Evolutionary conservation across 495 filamentous ascomycete species (phyloP).

Genomic region (Aspergillus conjunctus): DNA sequence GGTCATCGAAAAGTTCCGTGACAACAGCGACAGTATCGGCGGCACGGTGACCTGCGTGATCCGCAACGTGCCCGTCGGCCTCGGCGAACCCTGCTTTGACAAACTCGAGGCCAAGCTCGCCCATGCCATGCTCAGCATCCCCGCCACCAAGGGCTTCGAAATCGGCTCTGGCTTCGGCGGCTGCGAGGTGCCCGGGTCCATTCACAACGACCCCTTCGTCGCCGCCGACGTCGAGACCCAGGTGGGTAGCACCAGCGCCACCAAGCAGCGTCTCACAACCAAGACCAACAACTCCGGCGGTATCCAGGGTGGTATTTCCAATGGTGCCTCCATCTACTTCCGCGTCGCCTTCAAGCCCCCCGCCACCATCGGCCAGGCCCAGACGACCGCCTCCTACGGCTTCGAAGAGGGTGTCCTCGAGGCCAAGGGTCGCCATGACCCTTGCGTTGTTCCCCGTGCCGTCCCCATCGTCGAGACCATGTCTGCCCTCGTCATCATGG

Average conservation of each 20-base stretch:
- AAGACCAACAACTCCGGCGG: slow-evolving; percentile 96
- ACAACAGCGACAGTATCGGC: slow-evolving; percentile 85
- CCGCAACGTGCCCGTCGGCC: slow-evolving; percentile 80
- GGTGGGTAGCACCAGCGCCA: slow-evolving; percentile 32
- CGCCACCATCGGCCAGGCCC: slow-evolving; percentile 92
- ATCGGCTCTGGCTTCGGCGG: slow-evolving; percentile 93
- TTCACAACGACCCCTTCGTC: slow-evolving; percentile 92
- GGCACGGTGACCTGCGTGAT: slow-evolving; percentile 97
- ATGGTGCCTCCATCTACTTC: slow-evolving; percentile 95
- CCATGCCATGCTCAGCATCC: slow-evolving; percentile 96
- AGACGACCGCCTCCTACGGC: slow-evolving; percentile 80
- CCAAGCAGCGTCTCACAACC: slow-evolving; percentile 68
- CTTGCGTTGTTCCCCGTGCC: slow-evolving; percentile 90
- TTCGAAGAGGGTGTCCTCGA: slow-evolving; percentile 75
- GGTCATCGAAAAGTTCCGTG: slow-evolving; percentile 76
- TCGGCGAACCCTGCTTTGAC: slow-evolving; percentile 95
- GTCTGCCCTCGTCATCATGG: slow-evolving; percentile 88
- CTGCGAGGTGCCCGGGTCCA: slow-evolving; percentile 82
- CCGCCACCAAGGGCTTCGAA: slow-evolving; percentile 96
- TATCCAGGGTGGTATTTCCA: slow-evolving; percentile 95
- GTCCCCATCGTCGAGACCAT: slow-evolving; percentile 97
- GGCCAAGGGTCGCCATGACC: slow-evolving; percentile 95
- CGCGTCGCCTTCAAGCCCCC: slow-evolving; percentile 93
- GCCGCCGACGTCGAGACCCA: slow-evolving; percentile 49
- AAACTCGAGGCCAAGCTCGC: slow-evolving; percentile 93